Percentiles rank a stretch among this genome's conserved stretches.
These are phyloP conservation scores for Drechslerella dactyloides DNA, from an alignment of 2,329 filamentous ascomycete species.

Conservation along the genomic window DNA sequence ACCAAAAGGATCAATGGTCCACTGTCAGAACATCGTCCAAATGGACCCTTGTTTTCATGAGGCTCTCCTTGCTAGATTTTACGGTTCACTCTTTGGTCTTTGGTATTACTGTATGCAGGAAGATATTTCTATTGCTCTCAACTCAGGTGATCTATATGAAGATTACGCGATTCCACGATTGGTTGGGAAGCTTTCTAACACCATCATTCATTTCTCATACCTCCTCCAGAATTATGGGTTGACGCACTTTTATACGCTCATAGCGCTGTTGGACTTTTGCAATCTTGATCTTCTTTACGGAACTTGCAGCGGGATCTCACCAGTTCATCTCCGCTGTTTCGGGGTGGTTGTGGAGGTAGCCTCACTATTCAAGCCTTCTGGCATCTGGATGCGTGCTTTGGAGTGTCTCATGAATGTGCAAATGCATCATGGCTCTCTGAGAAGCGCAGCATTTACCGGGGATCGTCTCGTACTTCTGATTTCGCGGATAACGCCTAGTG, in stretches of 20 bases:
- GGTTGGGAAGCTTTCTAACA: too few relatives aligned
- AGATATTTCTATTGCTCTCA: too few relatives aligned
- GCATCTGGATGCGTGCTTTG: too few relatives aligned
- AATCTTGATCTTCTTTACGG: neutral
- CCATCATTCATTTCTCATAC: constrained; percentile 5
- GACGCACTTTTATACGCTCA: neutral
- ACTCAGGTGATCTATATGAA: too few relatives aligned
- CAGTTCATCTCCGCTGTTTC: neutral
- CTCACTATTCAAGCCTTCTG: too few relatives aligned
- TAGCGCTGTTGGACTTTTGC: neutral
- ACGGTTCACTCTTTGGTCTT: neutral
- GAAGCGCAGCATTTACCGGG: too few relatives aligned
- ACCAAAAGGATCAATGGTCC: neutral
- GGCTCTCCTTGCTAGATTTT: neutral
- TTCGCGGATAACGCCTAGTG: too few relatives aligned
- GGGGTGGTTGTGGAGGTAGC: too few relatives aligned
- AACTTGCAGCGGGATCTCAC: neutral
- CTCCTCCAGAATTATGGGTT: neutral
- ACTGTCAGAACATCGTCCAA: neutral
- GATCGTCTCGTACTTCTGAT: too few relatives aligned
- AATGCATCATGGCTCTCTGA: too few relatives aligned
- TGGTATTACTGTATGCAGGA: neutral
- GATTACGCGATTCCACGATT: too few relatives aligned
- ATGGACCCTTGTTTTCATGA: neutral
- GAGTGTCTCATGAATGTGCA: too few relatives aligned